phyloP scores from a whole-genome alignment of 495 filamentous ascomycete genomes.

The Penicillium paxilli region DNA sequence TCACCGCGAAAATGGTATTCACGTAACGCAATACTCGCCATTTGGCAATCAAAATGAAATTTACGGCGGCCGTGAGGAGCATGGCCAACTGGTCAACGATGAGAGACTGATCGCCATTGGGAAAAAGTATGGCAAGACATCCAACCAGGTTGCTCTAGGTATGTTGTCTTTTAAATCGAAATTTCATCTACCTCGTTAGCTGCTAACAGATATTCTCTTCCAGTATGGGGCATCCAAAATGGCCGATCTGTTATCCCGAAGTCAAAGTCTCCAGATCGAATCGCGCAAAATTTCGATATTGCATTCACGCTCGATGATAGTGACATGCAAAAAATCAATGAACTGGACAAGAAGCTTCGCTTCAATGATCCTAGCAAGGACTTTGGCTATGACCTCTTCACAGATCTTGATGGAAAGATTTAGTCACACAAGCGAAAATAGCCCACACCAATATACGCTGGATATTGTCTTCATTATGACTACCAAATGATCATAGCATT shows the following conservation, averaged over 20 bases:
- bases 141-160: conserved; percentile 62
- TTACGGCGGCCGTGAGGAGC: conserved; percentile 50
- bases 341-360: conserved; percentile 55
- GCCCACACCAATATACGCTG: too few relatives aligned
- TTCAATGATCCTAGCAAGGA: conserved; percentile 58
- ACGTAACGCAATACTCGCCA: conserved; percentile 65
- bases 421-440: too few relatives aligned
- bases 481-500: too few relatives aligned
- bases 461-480: too few relatives aligned
- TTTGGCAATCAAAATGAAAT: conserved; percentile 71
- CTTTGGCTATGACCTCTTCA: conserved; percentile 61
- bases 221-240: conserved; percentile 65
- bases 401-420: conserved; percentile 65
- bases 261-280: conserved; percentile 54
- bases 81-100: conserved; percentile 61
- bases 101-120: conserved; percentile 60
- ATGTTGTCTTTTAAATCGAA: conserved; percentile 38
- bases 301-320: conserved; percentile 55
- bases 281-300: conserved; percentile 56
- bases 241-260: conserved; percentile 70
- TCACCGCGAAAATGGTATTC: conserved; percentile 56
- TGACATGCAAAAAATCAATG: conserved; percentile 56
- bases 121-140: conserved; percentile 60
- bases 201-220: conserved; percentile 18
- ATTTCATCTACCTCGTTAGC: not conserved